Evolutionary conservation across 306 rosid genomes (phyloP).

Genomic region (Cucurbita moschata): DNA sequence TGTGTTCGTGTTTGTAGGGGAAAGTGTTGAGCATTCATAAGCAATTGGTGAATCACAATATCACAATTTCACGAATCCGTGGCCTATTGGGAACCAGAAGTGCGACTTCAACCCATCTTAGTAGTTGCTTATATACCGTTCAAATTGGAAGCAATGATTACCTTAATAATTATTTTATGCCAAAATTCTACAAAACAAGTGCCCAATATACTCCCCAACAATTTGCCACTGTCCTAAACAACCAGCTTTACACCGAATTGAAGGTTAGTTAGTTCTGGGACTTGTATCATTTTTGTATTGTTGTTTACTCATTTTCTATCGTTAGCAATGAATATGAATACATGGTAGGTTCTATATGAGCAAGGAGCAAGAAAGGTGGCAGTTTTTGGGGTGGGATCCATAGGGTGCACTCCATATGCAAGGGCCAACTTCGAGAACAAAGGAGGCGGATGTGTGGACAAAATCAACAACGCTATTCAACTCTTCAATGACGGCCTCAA

Average conservation of each 20-base stretch:
- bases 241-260: background rate
- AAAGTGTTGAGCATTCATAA: background rate
- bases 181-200: background rate
- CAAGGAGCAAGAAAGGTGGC: background rate
- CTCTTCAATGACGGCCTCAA: background rate
- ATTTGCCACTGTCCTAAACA: conserved; percentile 8
- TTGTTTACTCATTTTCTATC: no score
- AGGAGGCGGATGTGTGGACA: background rate
- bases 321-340: no score
- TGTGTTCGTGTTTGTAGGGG: conserved; percentile 10
- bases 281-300: no score
- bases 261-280: background rate
- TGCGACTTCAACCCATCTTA: background rate
- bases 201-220: background rate
- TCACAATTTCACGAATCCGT: background rate
- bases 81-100: background rate
- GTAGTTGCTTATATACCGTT: background rate
- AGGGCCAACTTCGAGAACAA: background rate
- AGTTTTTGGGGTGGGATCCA: background rate
- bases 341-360: background rate
- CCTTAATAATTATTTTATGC: background rate
- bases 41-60: conserved; percentile 13
- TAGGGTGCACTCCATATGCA: background rate
- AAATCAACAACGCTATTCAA: background rate
- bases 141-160: background rate